Conservation (phyloP, 805 yeast genomes). For the Kuraishia floccosa region DNA sequence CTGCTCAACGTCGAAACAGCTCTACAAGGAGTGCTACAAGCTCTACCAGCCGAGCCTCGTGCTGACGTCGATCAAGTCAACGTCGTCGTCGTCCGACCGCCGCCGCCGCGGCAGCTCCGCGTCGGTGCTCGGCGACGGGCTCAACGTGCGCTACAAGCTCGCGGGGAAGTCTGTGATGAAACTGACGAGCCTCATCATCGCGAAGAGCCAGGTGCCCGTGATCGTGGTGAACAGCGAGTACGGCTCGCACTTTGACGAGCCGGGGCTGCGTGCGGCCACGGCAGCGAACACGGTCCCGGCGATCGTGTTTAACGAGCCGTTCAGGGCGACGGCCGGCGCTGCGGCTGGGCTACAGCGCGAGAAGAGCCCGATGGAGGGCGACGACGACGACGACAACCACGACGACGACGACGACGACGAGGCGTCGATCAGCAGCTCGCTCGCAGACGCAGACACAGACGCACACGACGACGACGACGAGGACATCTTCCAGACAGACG, state of each 20-base stretch:
- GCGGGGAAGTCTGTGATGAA: conserved; percentile 4
- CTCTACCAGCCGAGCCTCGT: conserved; percentile 50
- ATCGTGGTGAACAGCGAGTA: conserved; percentile 4
- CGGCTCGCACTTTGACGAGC: no score
- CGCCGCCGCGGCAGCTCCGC: conserved; percentile 2
- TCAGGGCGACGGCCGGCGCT: neutral
- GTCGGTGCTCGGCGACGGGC: conserved; percentile 6
- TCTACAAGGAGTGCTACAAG: conserved; percentile 40
- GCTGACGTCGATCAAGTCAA: neutral
- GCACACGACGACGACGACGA: neutral
- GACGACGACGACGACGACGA: neutral
- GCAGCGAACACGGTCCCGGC: neutral
- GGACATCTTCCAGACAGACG: conserved; percentile 2
- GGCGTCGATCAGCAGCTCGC: neutral
- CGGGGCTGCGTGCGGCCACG: no score
- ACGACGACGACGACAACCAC: neutral
- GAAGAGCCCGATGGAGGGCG: no score
- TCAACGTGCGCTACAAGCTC: conserved; percentile 5
- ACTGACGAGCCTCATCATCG: conserved; percentile 5
- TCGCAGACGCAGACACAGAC: neutral
- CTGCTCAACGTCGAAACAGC: conserved; percentile 30
- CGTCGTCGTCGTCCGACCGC: neutral
- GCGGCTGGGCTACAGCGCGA: no score
- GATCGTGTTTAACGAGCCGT: neutral
- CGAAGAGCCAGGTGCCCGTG: conserved; percentile 5